These are phyloP conservation scores for Fusarium graminum DNA, from an alignment of 2,329 filamentous ascomycete genomes.

Conservation along the genomic window DNA sequence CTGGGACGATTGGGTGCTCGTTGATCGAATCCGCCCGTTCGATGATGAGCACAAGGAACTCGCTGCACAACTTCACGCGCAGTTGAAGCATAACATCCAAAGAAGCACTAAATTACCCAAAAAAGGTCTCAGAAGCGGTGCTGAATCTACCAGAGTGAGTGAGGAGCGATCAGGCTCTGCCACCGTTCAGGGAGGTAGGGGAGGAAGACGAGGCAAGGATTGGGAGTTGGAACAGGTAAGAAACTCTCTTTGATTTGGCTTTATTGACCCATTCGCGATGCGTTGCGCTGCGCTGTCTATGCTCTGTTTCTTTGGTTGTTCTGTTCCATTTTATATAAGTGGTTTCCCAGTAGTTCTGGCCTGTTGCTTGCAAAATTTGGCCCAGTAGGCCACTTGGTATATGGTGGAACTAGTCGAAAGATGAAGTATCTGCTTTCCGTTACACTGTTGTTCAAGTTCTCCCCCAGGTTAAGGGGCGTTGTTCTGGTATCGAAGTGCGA, in stretches of 20 bases:
- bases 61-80: constrained; percentile 77
- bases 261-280: not conserved
- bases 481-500: constrained; percentile 1
- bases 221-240: constrained; percentile 86
- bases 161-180: constrained; percentile 77
- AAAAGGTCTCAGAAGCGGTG: constrained; percentile 58
- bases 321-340: not conserved
- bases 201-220: constrained; percentile 80
- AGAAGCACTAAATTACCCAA: constrained; percentile 67
- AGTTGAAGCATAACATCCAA: constrained; percentile 72
- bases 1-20: constrained; percentile 99
- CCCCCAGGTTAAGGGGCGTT: not conserved
- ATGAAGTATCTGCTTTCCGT: constrained; percentile 4
- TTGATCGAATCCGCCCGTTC: constrained; percentile 93
- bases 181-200: constrained; percentile 72
- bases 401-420: constrained; percentile 5
- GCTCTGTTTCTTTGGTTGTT: not conserved
- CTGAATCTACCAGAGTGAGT: constrained; percentile 74
- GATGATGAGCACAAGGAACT: constrained; percentile 96
- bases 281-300: not conserved
- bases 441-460: constrained; percentile 11
- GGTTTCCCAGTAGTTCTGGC: constrained; percentile 24
- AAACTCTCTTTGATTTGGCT: constrained; percentile 12
- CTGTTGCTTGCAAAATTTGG: constrained; percentile 4
- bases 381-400: constrained; percentile 8